Evolutionary conservation across 495 filamentous ascomycete species (phyloP).

Genomic region (Echria macrotheca): DNA sequence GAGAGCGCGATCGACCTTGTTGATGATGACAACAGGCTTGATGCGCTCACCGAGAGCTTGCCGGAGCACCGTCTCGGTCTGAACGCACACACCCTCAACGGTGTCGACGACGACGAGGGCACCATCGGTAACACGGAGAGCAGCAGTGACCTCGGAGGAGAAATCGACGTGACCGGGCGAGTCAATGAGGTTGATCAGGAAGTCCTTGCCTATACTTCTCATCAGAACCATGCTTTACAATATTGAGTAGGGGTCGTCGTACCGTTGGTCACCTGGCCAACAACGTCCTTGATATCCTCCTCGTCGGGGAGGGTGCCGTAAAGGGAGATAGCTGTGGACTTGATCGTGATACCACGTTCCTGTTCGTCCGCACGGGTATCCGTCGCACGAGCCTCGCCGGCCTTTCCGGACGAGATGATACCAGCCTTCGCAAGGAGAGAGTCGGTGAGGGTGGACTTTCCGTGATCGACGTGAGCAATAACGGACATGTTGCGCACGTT

Average conservation of each 20-base stretch:
- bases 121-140: conserved; percentile 99
- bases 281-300: conserved; percentile 92
- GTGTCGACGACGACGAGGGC: conserved; percentile 99
- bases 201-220: conserved; percentile 58
- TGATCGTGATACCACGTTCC: conserved; percentile 99
- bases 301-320: conserved; percentile 77
- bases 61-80: conserved; percentile 98
- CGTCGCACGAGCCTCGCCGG: conserved; percentile 90
- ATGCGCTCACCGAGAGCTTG: conserved; percentile 99
- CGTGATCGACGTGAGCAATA: conserved; percentile 99
- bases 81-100: conserved; percentile 98
- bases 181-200: conserved; percentile 99
- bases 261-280: conserved; percentile 72
- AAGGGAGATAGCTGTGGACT: conserved; percentile 98
- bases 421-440: conserved; percentile 97
- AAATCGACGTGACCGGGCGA: conserved; percentile 99
- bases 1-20: conserved; percentile 99
- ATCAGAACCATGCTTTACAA: neutral
- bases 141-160: conserved; percentile 98
- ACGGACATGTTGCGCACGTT: conserved; percentile 99
- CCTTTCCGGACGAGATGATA: conserved; percentile 98
- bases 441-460: conserved; percentile 98
- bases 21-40: conserved; percentile 98
- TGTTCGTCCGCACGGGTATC: conserved; percentile 97
- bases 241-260: no score